Conservation (phyloP, 495 filamentous ascomycete genomes). For the Penicillium steckii region DNA sequence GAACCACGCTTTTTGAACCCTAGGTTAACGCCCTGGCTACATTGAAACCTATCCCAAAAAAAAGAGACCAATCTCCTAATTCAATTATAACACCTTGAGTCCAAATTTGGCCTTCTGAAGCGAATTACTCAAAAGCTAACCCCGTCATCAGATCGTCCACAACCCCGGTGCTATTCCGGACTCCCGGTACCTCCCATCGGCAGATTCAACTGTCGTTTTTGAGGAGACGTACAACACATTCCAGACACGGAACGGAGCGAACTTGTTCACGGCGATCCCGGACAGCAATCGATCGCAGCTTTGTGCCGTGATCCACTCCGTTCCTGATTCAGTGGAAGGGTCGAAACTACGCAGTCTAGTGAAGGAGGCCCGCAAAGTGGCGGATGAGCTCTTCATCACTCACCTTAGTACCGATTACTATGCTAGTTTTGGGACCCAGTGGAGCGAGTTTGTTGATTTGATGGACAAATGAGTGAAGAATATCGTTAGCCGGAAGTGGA, state of each 20-base stretch:
- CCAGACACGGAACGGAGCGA: constrained; percentile 32
- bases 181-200: constrained; percentile 38
- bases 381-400: constrained; percentile 46
- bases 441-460: constrained; percentile 42
- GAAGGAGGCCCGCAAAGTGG: constrained; percentile 32
- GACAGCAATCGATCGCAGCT: constrained; percentile 34
- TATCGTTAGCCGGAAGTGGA: not conserved
- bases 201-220: constrained; percentile 48
- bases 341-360: constrained; percentile 34
- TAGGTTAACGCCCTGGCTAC: too few species aligned
- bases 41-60: too few species aligned
- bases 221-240: constrained; percentile 46
- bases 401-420: constrained; percentile 45
- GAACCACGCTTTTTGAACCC: constrained; percentile 1
- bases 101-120: constrained; percentile 18
- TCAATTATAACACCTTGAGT: not conserved
- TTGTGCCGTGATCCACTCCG: constrained; percentile 43
- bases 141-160: constrained; percentile 41
- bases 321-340: constrained; percentile 33
- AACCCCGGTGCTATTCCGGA: constrained; percentile 49
- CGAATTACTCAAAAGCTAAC: constrained; percentile 17
- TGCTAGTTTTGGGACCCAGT: constrained; percentile 40
- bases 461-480: constrained; percentile 30
- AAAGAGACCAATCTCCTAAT: not conserved
- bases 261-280: constrained; percentile 32